Conservation (phyloP, 768 basidiomycete species). For the Suillus variegatus region DNA sequence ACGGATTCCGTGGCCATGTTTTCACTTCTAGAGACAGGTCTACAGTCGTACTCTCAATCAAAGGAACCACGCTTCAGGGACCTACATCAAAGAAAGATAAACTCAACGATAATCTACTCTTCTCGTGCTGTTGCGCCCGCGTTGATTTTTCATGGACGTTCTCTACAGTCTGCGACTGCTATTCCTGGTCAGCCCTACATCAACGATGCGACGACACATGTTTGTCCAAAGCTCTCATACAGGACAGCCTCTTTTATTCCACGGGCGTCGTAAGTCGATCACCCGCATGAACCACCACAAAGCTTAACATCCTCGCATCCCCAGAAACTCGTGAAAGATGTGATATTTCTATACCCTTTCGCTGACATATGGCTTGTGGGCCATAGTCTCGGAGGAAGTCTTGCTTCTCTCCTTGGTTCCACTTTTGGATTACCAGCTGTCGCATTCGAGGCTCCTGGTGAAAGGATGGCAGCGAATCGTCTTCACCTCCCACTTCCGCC, state of each 20-base stretch:
- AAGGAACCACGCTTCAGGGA: constrained; percentile 84
- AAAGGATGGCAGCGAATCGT: constrained; percentile 58
- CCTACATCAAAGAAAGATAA: constrained; percentile 91
- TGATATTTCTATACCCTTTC: constrained; percentile 56
- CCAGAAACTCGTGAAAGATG: constrained; percentile 58
- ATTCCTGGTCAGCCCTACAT: constrained; percentile 44
- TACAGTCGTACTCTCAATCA: constrained; percentile 86
- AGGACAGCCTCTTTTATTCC: constrained; percentile 93
- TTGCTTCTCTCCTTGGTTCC: constrained; percentile 62
- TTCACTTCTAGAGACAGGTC: constrained; percentile 78
- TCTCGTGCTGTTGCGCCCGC: constrained; percentile 92
- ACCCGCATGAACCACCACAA: neutral
- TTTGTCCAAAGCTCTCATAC: constrained; percentile 77
- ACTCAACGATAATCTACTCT: constrained; percentile 87
- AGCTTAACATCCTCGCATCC: neutral
- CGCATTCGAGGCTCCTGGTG: constrained; percentile 66
- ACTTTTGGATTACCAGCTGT: constrained; percentile 68
- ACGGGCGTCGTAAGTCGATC: constrained; percentile 69
- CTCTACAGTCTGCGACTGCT: constrained; percentile 88
- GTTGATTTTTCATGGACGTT: constrained; percentile 88
- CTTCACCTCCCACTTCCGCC: constrained; percentile 64
- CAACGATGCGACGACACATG: constrained; percentile 82
- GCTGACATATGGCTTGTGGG: constrained; percentile 65
- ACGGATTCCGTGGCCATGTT: constrained; percentile 90
- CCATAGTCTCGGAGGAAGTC: constrained; percentile 62